Conservation (phyloP, 169 alveolate species). For the Fabrea salina region DNA sequence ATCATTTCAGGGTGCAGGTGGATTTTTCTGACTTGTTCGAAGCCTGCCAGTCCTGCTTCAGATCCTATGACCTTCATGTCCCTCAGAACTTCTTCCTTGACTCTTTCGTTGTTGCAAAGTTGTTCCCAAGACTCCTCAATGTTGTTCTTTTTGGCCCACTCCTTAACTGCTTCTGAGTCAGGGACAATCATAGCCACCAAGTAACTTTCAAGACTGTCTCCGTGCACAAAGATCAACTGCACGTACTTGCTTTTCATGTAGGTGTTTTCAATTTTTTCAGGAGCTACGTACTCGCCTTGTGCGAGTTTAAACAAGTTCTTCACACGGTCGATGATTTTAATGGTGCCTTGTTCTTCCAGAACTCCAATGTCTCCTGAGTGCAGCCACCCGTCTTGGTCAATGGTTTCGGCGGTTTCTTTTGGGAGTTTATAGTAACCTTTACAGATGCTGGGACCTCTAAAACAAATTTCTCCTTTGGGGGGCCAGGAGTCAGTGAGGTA, state of each 20-base stretch:
- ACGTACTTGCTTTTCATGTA: conserved; percentile 74
- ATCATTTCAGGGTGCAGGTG: conserved; percentile 57
- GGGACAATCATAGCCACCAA: conserved; percentile 81
- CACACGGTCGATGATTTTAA: conserved; percentile 88
- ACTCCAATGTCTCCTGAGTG: conserved; percentile 92
- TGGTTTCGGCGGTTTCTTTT: conserved; percentile 71
- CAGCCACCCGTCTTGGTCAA: conserved; percentile 90
- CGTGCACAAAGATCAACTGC: conserved; percentile 85
- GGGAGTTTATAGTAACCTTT: conserved; percentile 75
- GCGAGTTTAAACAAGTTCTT: conserved; percentile 85
- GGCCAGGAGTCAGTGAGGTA: conserved; percentile 50
- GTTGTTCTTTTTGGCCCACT: conserved; percentile 44
- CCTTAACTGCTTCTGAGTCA: conserved; percentile 38
- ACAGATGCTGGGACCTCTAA: conserved; percentile 77
- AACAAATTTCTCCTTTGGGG: conserved; percentile 83
- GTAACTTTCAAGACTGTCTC: conserved; percentile 79
- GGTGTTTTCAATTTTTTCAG: conserved; percentile 87
- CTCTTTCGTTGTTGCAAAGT: conserved; percentile 37
- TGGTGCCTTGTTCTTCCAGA: conserved; percentile 69
- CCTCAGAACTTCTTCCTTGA: conserved; percentile 43
- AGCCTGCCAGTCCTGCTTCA: conserved; percentile 58
- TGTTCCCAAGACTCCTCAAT: conserved; percentile 25
- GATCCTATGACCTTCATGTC: conserved; percentile 49
- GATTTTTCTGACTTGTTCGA: conserved; percentile 73
- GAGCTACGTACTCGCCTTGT: conserved; percentile 91